phyloP scores from a whole-genome alignment of 208 protist species.

The Leishmania aethiopica region DNA sequence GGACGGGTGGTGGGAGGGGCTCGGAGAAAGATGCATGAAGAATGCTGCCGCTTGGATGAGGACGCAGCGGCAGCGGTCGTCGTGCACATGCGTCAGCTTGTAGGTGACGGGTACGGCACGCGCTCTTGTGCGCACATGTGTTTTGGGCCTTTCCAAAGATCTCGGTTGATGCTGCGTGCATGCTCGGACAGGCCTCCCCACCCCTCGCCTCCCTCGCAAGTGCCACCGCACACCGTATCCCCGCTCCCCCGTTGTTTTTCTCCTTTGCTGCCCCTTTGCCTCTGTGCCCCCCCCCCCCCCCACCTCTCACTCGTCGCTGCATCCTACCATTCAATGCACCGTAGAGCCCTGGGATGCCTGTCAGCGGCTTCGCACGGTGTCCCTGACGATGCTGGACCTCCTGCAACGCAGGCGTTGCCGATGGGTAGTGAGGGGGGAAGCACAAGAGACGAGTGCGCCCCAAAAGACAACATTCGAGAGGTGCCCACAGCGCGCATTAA shows the following conservation, averaged over 20 bases:
- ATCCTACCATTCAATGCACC: background rate
- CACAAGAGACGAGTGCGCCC: background rate
- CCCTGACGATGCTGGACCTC: background rate
- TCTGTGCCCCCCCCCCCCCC: background rate
- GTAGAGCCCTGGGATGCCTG: background rate
- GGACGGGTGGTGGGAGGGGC: background rate
- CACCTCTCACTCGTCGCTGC: slow-evolving; percentile 1
- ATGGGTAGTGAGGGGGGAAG: background rate
- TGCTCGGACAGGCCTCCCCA: background rate
- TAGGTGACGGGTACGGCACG: background rate
- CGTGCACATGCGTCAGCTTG: background rate
- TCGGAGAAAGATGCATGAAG: background rate
- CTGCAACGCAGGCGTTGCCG: background rate
- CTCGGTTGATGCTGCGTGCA: background rate
- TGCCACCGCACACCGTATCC: too few relatives aligned
- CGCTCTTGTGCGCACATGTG: background rate
- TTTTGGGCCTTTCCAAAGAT: background rate
- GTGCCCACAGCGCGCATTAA: too few relatives aligned
- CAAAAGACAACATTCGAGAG: background rate
- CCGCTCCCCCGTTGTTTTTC: background rate
- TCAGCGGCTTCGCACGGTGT: background rate
- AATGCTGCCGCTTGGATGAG: background rate
- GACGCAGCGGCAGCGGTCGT: background rate
- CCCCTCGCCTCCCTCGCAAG: background rate
- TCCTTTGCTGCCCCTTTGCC: background rate